Conservation (phyloP, 345 rosid species). For the Gossypioides kirkii region DNA sequence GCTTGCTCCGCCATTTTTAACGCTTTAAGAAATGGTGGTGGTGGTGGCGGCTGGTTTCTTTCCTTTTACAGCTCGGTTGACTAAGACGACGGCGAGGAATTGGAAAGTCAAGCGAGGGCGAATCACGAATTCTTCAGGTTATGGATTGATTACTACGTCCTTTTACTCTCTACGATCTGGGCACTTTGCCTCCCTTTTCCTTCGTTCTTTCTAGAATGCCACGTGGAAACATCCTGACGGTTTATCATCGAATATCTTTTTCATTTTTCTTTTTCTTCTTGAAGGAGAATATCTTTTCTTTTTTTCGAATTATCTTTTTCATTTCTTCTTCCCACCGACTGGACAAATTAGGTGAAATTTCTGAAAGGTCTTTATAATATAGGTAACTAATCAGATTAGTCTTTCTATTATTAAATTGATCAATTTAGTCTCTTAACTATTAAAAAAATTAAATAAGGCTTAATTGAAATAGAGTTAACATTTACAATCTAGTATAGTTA, state of each 20-base stretch:
- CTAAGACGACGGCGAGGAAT: too few relatives aligned
- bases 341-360: too few relatives aligned
- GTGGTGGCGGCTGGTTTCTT: not conserved
- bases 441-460: too few relatives aligned
- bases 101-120: not conserved
- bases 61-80: not conserved
- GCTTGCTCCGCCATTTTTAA: slow-evolving; percentile 35
- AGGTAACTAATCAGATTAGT: too few relatives aligned
- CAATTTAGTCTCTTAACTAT: too few relatives aligned
- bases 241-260: not conserved
- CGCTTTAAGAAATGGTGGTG: not conserved
- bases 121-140: not conserved
- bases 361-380: too few relatives aligned
- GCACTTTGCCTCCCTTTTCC: not conserved
- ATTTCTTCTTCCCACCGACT: too few relatives aligned
- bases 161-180: not conserved
- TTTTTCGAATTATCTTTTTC: too few relatives aligned
- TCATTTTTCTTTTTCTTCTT: not conserved
- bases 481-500: too few relatives aligned
- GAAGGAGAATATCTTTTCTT: too few relatives aligned
- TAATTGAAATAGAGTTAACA: too few relatives aligned
- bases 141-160: not conserved
- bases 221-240: not conserved
- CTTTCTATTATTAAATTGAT: too few relatives aligned
- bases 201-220: not conserved